Conservation (phyloP, 768 basidiomycete genomes). For the Leccinum variicolor region DNA sequence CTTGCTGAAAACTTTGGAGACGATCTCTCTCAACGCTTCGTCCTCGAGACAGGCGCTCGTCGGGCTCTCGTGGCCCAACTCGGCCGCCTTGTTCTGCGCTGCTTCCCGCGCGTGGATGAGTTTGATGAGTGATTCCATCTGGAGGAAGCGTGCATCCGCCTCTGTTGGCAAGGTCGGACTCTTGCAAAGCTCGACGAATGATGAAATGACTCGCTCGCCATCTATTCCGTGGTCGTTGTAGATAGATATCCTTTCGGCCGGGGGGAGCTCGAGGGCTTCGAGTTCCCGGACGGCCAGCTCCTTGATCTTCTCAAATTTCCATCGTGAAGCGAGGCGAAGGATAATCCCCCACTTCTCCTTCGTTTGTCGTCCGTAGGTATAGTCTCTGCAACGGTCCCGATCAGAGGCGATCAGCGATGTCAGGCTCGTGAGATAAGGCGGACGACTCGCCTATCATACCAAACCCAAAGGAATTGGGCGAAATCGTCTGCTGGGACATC, state of each 20-base stretch:
- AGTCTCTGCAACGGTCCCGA: conserved; percentile 37
- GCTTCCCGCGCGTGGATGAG: conserved; percentile 56
- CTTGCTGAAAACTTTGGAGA: conserved; percentile 30
- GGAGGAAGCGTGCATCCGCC: conserved; percentile 53
- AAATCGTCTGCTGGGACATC: conserved; percentile 44
- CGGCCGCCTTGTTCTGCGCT: conserved; percentile 34
- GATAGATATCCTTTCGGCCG: conserved; percentile 51
- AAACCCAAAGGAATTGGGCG: conserved; percentile 51
- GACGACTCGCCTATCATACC: conserved; percentile 49
- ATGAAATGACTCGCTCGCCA: conserved; percentile 44
- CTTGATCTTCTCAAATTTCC: conserved; percentile 53
- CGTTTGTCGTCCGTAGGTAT: conserved; percentile 48
- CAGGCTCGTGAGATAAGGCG: neutral
- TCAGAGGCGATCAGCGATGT: neutral
- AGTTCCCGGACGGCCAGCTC: conserved; percentile 53
- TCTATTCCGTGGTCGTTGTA: conserved; percentile 56
- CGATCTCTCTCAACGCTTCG: conserved; percentile 28
- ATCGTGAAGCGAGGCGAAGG: conserved; percentile 51
- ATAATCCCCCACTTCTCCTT: conserved; percentile 53
- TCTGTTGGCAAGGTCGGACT: conserved; percentile 48
- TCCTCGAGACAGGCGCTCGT: conserved; percentile 32
- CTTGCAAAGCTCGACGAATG: conserved; percentile 52
- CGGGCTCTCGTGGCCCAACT: conserved; percentile 28
- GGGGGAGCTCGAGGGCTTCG: conserved; percentile 41
- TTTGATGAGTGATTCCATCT: conserved; percentile 51